phyloP scores from a whole-genome alignment of 805 yeast genomes.

The Candida fluviatilis region DNA sequence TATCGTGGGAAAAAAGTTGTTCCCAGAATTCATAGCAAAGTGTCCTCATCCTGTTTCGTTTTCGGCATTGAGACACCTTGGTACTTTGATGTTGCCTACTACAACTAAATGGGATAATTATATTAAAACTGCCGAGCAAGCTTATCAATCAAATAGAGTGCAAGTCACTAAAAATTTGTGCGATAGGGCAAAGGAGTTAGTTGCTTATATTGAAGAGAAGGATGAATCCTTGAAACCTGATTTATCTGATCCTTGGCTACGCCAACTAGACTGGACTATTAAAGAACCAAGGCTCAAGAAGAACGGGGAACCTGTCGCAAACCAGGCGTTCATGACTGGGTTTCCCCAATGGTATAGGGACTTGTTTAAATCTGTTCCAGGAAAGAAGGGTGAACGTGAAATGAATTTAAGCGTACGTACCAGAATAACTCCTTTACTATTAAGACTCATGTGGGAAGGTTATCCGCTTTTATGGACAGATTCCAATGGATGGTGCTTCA shows the following conservation, averaged over 20 bases:
- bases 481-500: conserved; percentile 83
- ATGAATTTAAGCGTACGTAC: conserved; percentile 68
- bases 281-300: conserved; percentile 59
- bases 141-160: conserved; percentile 55
- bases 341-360: conserved; percentile 92
- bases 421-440: conserved; percentile 69
- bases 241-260: conserved; percentile 81
- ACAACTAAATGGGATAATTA: conserved; percentile 69
- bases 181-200: conserved; percentile 57
- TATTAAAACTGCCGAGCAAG: conserved; percentile 60
- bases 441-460: conserved; percentile 81
- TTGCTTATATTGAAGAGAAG: conserved; percentile 35
- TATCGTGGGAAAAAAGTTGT: conserved; percentile 59
- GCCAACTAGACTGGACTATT: conserved; percentile 84
- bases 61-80: conserved; percentile 75
- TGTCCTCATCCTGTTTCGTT: conserved; percentile 95
- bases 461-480: conserved; percentile 80
- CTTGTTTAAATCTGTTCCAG: conserved; percentile 36
- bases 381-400: conserved; percentile 27
- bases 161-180: conserved; percentile 57
- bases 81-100: conserved; percentile 76
- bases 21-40: conserved; percentile 60
- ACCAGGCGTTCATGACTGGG: conserved; percentile 77
- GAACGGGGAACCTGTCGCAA: conserved; percentile 62
- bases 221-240: conserved; percentile 21